Evolutionary conservation across 2,329 filamentous ascomycete genomes (phyloP), one percentile per base, ranked within the genome.

Genomic region (Cryphonectria japonica): DNA sequence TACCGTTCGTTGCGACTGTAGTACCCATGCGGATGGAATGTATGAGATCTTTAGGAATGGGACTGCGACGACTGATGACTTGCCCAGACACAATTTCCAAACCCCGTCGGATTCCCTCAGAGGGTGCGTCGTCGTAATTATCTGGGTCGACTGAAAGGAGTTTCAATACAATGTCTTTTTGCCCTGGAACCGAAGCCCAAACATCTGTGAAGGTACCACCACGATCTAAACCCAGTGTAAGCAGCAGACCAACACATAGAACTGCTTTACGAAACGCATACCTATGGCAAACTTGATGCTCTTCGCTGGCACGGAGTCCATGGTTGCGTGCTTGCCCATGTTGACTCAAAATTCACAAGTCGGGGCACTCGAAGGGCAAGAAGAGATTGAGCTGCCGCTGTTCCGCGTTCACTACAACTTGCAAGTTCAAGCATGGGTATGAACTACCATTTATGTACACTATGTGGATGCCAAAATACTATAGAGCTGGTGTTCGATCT

Each of bases 141-240:
- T 76, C 52, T 81, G 80, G 67, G 87, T 69, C 68, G 16, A 72
- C 70, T 7, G 70, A 72, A 14, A 72, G 67, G 39, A 72, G 81
- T 72, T 85, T 82, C 78, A 92, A 90, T 67, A 91, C 79, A 54
- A 91, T 83, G 75, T 91, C 89, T 79, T 91, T 89, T 84, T 90
- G 88, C 16, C 57, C 63, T 34, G 70, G 70, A 16, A 72, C 59
- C 16, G 62, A 69, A 61, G 67, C 67, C 70, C 70, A 72, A 13
- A 72, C 70, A 69, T 70, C 70, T 5, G 70, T 72, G 14, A 72
- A 72, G 22, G 70, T 72, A 26, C 70, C 68, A 26, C 70, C 67
- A 66, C 70, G 68, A 66, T 72, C 70, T 72, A 46, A 8, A 11
- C 2, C 8, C 14, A 34, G 13, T 57, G 60, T 71, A 14, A 69